These are phyloP conservation scores for Fusarium equiseti DNA, from an alignment of 2,329 filamentous ascomycete species.

Conservation along the genomic window DNA sequence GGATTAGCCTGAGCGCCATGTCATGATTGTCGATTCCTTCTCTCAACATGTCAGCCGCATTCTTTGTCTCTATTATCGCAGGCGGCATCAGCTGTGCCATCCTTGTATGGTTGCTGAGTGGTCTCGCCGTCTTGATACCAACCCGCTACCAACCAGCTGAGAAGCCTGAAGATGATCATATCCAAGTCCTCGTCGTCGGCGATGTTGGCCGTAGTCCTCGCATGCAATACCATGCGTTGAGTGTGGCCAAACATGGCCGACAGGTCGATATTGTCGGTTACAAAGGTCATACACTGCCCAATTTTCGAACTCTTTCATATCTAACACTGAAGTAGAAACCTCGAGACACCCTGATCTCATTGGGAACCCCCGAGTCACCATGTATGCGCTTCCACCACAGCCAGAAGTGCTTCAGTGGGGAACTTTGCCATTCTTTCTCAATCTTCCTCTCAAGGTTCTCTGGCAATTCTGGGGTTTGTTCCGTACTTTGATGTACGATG, in stretches of 20 bases:
- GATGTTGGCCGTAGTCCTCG: conserved; percentile 96
- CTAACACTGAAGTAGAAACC: conserved; percentile 68
- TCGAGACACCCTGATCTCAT: conserved; percentile 82
- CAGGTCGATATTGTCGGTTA: conserved; percentile 90
- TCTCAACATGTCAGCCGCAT: conserved; percentile 43
- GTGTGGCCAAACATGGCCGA: conserved; percentile 84
- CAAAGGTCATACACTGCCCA: conserved; percentile 65
- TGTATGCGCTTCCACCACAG: conserved; percentile 77
- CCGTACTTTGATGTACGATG: conserved; percentile 77
- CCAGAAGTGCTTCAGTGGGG: conserved; percentile 76
- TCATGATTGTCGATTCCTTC: conserved; percentile 18
- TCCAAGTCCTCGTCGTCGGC: conserved; percentile 91
- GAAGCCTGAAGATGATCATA: conserved; percentile 55
- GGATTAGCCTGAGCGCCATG: conserved; percentile 26
- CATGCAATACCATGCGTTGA: conserved; percentile 98
- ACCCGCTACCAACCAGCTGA: conserved; percentile 53
- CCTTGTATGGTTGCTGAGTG: conserved; percentile 45
- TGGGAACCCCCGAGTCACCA: conserved; percentile 74
- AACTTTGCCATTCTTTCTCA: conserved; percentile 79
- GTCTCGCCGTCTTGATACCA: conserved; percentile 49
- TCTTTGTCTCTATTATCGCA: conserved; percentile 52
- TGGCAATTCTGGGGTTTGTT: conserved; percentile 83
- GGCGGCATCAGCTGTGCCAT: conserved; percentile 52
- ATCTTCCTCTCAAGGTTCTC: conserved; percentile 86
- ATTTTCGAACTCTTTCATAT: conserved; percentile 5